Evolutionary conservation across 2,329 filamentous ascomycete species (phyloP), one percentile per base, ranked within the genome.

Genomic region (Atkinsonella hypoxylon): DNA sequence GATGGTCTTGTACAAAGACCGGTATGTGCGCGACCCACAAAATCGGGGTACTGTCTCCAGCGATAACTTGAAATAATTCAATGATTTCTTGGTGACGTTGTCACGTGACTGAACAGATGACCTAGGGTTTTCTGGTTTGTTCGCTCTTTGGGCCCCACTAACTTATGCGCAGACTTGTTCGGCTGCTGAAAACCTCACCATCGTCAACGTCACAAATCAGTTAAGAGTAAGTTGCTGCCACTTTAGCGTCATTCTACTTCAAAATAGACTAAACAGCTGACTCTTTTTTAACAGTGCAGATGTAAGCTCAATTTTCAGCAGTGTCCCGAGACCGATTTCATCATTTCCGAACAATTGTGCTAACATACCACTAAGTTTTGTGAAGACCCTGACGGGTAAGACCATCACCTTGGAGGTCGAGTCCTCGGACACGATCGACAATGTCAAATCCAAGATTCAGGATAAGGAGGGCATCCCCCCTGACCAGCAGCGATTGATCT

Each of bases 361-460:
- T 64, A 56, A 67, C 62, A 51, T 45, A 54, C 51, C 61, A 44
- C 54, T 49, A 76, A 94, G 88, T 85, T 97, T 97, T 86, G 91
- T 97, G 79, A 97, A 96, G 86, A 96, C 91, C 82, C 89, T 96
- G 70, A 96, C 91, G 82, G 91, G 93, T 78, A 97, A 97, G 88
- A 97, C 91, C 75, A 96, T 97, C 82, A 97, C 93, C 76, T 86
- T 96, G 68, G 91, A 97, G 85, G 90, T 96, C 73, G 91, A 96
- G 85, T 95, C 89, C 69, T 89, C 83, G 70, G 91, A 97, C 77
- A 96, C 91, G 67, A 97, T 97, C 79, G 91, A 97, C 84, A 97
- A 96, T 83, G 91, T 97, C 76, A 97, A 97, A 85, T 85, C 84
- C 79, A 96, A 96, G 87, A 96, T 97, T 75, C 91, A 96, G 80